Conservation (phyloP, 768 basidiomycete genomes). For the Tylopilus subfusipes region DNA sequence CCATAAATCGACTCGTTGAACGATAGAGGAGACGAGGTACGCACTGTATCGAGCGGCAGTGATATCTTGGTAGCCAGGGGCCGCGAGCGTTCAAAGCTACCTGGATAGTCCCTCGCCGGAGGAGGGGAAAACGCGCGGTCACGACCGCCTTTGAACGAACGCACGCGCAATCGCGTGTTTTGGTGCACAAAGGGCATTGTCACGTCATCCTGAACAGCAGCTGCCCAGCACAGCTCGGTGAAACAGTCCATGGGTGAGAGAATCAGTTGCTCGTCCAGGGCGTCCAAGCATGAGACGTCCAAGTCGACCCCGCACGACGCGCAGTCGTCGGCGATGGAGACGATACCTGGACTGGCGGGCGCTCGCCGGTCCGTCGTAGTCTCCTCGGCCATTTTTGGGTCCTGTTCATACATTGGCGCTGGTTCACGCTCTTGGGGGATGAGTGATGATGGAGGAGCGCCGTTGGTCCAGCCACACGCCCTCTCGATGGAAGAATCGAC, state of each 20-base stretch:
- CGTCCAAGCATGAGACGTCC: conserved; percentile 35
- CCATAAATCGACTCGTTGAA: neutral
- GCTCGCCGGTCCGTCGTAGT: neutral
- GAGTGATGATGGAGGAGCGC: conserved; percentile 13
- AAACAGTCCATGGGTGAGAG: conserved; percentile 38
- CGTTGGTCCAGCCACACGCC: conserved; percentile 22
- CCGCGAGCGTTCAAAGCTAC: conserved; percentile 9
- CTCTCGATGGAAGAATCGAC: conserved; percentile 11
- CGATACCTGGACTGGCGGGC: conserved; percentile 4
- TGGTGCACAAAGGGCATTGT: neutral
- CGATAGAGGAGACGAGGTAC: neutral
- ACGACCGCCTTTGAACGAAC: conserved; percentile 15
- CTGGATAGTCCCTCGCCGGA: conserved; percentile 1
- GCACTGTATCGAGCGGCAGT: conserved; percentile 16
- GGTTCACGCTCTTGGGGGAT: conserved; percentile 1
- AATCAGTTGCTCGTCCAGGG: conserved; percentile 40
- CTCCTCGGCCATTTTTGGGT: conserved; percentile 4
- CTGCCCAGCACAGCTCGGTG: conserved; percentile 39
- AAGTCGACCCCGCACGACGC: conserved; percentile 32
- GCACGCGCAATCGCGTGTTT: conserved; percentile 5
- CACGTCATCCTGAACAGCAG: conserved; percentile 32
- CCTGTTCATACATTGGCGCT: conserved; percentile 6
- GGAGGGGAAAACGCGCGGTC: neutral
- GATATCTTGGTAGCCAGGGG: conserved; percentile 18
- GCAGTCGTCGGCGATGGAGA: conserved; percentile 21